Evolutionary conservation across 2,329 filamentous ascomycete genomes (phyloP).

Genomic region (Aspergillus pseudonomiae): DNA sequence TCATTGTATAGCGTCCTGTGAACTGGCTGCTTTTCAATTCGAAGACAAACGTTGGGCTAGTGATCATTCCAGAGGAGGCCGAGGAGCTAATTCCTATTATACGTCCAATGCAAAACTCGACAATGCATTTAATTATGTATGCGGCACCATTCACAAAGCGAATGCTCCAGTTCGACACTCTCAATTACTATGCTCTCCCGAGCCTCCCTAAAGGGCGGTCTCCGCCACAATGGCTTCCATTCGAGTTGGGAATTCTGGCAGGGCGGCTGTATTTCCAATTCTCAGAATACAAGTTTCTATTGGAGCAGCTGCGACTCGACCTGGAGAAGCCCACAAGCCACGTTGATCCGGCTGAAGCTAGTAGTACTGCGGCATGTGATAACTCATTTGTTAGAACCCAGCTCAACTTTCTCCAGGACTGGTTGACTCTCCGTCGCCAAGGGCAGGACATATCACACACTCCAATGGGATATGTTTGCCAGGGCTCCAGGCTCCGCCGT

Average conservation of each 20-base stretch:
- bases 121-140: constrained; percentile 58
- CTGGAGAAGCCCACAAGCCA: not conserved
- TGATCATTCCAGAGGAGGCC: constrained; percentile 67
- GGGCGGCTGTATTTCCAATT: constrained; percentile 59
- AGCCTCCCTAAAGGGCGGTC: constrained; percentile 44
- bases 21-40: constrained; percentile 65
- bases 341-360: not conserved
- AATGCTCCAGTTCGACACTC: constrained; percentile 62
- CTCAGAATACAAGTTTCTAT: constrained; percentile 24
- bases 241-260: constrained; percentile 63
- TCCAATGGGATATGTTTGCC: constrained; percentile 40
- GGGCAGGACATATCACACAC: constrained; percentile 41
- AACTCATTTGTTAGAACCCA: constrained; percentile 7
- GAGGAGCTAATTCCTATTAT: constrained; percentile 57
- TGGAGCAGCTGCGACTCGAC: not conserved
- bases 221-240: constrained; percentile 56
- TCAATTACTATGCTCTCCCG: constrained; percentile 59
- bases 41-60: constrained; percentile 51
- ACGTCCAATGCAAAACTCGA: constrained; percentile 10
- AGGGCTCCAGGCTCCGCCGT: constrained; percentile 27
- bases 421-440: constrained; percentile 34
- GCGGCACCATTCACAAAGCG: constrained; percentile 61
- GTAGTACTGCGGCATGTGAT: not conserved
- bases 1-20: constrained; percentile 37
- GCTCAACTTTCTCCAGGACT: constrained; percentile 38